A percentile compares a stretch with the other conserved stretches of the same genome.
Conservation (phyloP, 768 basidiomycete genomes). For the Tylopilus vinaceipallidus region DNA sequence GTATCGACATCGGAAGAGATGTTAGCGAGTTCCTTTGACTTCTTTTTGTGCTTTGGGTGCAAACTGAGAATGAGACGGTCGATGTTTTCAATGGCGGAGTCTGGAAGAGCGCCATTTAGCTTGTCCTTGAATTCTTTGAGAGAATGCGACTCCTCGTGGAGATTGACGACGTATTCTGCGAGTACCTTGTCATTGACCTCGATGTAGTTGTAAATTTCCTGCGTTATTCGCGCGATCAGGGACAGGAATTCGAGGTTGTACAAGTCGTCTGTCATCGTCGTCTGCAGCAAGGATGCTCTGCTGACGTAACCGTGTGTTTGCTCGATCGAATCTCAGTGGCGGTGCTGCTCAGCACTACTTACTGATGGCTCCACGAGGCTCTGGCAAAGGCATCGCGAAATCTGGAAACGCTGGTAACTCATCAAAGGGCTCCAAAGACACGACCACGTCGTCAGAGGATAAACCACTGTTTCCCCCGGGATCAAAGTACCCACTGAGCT, state of each 20-base stretch:
- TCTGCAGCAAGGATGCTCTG: slow-evolving; percentile 4
- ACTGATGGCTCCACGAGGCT: slow-evolving; percentile 57
- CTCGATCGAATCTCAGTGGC: no score
- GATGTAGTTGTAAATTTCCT: slow-evolving; percentile 88
- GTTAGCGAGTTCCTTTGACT: slow-evolving; percentile 37
- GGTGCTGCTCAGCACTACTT: no score
- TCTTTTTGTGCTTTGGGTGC: slow-evolving; percentile 95
- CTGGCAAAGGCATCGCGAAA: slow-evolving; percentile 68
- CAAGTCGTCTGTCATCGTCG: slow-evolving; percentile 71
- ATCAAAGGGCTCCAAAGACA: slow-evolving; percentile 45
- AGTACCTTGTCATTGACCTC: slow-evolving; percentile 87
- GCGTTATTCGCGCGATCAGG: slow-evolving; percentile 85
- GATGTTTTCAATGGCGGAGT: slow-evolving; percentile 87
- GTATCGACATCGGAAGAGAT: slow-evolving; percentile 33
- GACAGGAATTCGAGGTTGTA: slow-evolving; percentile 93
- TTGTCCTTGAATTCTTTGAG: slow-evolving; percentile 79
- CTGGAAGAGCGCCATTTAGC: slow-evolving; percentile 79
- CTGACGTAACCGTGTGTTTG: slow-evolving; percentile 16
- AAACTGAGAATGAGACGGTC: slow-evolving; percentile 92
- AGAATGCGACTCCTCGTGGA: slow-evolving; percentile 82
- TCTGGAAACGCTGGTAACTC: slow-evolving; percentile 91
- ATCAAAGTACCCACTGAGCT: slow-evolving; percentile 77
- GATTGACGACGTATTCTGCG: slow-evolving; percentile 90
- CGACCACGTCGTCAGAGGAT: slow-evolving; percentile 30
- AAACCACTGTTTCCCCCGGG: slow-evolving; percentile 78